Evolutionary conservation across 345 rosid species (phyloP).

Genomic region (Arabidopsis suecica): DNA sequence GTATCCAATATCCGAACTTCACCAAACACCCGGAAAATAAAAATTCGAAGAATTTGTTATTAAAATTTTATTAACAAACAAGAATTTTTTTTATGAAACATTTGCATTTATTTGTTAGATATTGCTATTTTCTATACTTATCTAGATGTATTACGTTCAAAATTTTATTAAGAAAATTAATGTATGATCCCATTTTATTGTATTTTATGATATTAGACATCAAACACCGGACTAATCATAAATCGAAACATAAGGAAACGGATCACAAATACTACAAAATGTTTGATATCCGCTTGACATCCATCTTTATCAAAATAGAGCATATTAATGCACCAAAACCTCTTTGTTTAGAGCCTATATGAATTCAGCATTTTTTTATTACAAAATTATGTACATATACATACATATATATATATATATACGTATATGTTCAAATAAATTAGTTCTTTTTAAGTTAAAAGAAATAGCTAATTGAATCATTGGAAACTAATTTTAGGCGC

Average conservation of each 20-base stretch:
- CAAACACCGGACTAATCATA: too few species aligned
- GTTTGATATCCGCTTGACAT: not conserved
- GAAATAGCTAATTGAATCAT: conserved; percentile 18
- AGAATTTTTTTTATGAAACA: not conserved
- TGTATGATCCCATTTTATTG: too few species aligned
- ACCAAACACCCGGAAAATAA: not conserved
- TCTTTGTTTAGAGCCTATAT: not conserved
- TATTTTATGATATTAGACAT: too few species aligned
- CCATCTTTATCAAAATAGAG: not conserved
- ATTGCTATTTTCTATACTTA: not conserved
- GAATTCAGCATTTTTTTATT: not conserved
- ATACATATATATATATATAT: not conserved
- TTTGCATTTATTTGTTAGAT: not conserved
- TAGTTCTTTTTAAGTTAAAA: not conserved
- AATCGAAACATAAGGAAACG: not conserved
- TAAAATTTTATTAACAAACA: not conserved
- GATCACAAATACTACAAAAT: not conserved
- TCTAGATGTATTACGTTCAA: too few species aligned
- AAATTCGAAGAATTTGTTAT: not conserved
- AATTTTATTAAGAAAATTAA: too few species aligned
- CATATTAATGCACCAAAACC: not conserved
- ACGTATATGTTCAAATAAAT: not conserved
- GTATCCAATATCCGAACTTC: not conserved
- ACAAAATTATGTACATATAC: not conserved
- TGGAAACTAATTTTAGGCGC: conserved; percentile 36